Conservation (phyloP, 2,329 filamentous ascomycete genomes). For the Tricladium varicosporioides region DNA sequence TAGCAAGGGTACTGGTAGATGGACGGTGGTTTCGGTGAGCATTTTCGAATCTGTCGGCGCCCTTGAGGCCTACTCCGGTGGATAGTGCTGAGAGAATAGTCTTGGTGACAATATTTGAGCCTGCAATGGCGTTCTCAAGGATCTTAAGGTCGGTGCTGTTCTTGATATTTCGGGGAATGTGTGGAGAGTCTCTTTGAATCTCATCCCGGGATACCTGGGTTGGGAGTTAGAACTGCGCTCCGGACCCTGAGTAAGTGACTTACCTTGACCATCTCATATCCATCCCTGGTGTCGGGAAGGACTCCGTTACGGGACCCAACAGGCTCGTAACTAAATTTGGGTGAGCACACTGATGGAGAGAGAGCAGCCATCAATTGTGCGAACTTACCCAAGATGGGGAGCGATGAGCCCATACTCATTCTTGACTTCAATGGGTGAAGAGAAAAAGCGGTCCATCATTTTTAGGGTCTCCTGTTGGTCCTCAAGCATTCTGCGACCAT, state of each 20-base stretch:
- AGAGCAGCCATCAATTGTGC: background rate
- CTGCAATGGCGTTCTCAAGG: slow-evolving; percentile 49
- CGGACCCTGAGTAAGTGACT: background rate
- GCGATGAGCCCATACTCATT: slow-evolving; percentile 55
- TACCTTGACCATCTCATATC: slow-evolving; percentile 53
- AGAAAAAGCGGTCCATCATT: slow-evolving; percentile 57
- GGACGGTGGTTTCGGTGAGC: slow-evolving; percentile 49
- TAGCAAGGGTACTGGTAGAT: slow-evolving; percentile 49
- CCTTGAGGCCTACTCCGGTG: slow-evolving; percentile 44
- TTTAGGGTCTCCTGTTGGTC: slow-evolving; percentile 51
- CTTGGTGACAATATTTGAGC: slow-evolving; percentile 50
- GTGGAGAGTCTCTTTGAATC: slow-evolving; percentile 46
- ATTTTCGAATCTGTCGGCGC: slow-evolving; percentile 48
- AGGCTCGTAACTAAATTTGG: slow-evolving; percentile 43
- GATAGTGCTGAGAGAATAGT: slow-evolving; percentile 38
- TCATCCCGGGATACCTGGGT: slow-evolving; percentile 48
- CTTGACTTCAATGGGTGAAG: slow-evolving; percentile 51
- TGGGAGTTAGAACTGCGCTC: background rate
- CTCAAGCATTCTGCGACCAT: slow-evolving; percentile 50
- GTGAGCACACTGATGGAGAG: background rate
- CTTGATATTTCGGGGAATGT: slow-evolving; percentile 47
- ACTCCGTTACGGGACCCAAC: slow-evolving; percentile 48
- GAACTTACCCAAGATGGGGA: slow-evolving; percentile 47
- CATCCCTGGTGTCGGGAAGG: slow-evolving; percentile 46
- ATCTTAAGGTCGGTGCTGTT: slow-evolving; percentile 46